Evolutionary conservation across 2,329 filamentous ascomycete species (phyloP), one percentile per base, ranked within the genome.

Genomic region (Pestalotiopsis fici): DNA sequence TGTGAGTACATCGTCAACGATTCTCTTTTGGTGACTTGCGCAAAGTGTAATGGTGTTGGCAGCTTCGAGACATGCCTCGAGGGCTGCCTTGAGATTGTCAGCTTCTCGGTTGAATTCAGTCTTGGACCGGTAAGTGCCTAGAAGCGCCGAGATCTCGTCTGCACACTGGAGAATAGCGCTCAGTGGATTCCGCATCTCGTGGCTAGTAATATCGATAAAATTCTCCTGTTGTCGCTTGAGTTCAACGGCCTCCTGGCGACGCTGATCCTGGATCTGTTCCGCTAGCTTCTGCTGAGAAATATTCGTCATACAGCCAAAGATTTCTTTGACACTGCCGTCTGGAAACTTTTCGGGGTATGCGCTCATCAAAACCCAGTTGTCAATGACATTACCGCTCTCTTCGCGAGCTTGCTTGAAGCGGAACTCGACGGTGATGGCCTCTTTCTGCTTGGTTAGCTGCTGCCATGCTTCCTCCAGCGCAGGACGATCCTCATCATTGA

Each of bases 271-370:
- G 39, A 94, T 89, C 59, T 91, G 90, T 78, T 97, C 93, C 1
- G 93, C 93, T 84, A 91, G 91, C 77, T 97, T 97, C 76, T 96
- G 93, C 65, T 92, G 88, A 21, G 91, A 94, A 70, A 97, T 97
- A 74, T 97, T 93, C 0, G 93, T 95, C 64, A 97, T 91, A 74
- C 90, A 92, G 64, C 92, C 92, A 72, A 95, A 94, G 2, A 94
- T 90, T 69, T 90, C 89, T 80, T 93, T 93, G 64, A 94, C 83
- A 31, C 83, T 81, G 3, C 91, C 91, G 31, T 87, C 81, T 1
- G 83, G 80, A 69, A 91, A 85, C 73, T 87, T 91, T 72, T 95
- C 92, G 0, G 92, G 92, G 71, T 91, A 94, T 0, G 91, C 92
- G 66, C 88, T 92, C 83, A 94, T 91, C 35, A 94, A 79, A 1